A percentile compares a stretch with the other conserved stretches of the same genome.
Evolutionary conservation across 176 grass and related monocot genomes (phyloP).

Genomic region (Triticum turgidum): DNA sequence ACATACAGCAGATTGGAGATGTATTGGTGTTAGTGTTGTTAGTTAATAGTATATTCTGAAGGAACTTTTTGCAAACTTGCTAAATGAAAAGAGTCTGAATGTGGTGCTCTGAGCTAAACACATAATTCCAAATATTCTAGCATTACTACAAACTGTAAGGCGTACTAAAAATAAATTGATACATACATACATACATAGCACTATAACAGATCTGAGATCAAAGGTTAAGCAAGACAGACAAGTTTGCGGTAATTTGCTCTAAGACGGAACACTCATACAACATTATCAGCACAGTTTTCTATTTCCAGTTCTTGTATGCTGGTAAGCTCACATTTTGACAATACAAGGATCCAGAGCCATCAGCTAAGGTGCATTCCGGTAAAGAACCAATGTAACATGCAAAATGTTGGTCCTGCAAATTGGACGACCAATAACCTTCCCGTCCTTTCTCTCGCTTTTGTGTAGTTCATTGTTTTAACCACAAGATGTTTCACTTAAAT

Average conservation of each 20-base stretch:
- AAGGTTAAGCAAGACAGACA: background rate
- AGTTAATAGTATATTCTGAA: background rate
- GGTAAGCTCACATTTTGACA: background rate
- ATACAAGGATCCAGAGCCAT: background rate
- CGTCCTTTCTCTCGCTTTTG: background rate
- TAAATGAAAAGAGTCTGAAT: background rate
- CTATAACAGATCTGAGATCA: background rate
- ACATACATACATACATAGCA: background rate
- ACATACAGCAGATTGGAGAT: background rate
- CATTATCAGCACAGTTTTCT: background rate
- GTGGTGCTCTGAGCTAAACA: background rate
- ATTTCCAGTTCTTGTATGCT: background rate
- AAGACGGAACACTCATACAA: background rate
- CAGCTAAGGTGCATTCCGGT: background rate
- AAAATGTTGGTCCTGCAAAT: slow-evolving; percentile 5
- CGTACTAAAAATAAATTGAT: background rate
- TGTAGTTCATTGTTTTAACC: background rate
- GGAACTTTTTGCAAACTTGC: background rate
- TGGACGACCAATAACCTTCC: background rate
- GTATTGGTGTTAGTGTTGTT: background rate
- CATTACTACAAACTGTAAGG: background rate
- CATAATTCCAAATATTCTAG: background rate
- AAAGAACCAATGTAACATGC: background rate
- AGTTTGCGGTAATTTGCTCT: background rate
- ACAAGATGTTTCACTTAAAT: background rate